Conservation (phyloP, 78 protist genomes). For the Anaeramoeba flamelloides region DNA sequence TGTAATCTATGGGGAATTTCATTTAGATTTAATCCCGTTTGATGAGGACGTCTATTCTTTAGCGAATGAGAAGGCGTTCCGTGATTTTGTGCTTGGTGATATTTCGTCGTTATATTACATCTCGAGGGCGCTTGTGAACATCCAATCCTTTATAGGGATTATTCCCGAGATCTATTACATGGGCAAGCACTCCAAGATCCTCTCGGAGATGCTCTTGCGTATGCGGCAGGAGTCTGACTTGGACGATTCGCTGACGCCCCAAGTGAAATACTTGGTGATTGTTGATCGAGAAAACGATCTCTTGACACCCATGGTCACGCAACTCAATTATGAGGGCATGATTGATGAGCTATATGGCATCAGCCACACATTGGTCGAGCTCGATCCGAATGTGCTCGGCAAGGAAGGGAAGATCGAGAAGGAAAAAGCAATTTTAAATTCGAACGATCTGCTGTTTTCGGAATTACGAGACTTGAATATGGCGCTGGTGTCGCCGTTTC, state of each 20-base stretch:
- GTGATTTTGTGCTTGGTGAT: conserved; percentile 53
- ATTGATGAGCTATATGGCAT: conserved; percentile 67
- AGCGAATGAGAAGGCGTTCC: conserved; percentile 33
- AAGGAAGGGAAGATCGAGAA: too few species aligned
- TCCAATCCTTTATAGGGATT: conserved; percentile 37
- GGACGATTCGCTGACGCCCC: background rate
- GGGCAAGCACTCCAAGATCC: conserved; percentile 40
- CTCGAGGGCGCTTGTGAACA: conserved; percentile 46
- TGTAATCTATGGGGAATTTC: conserved; percentile 15
- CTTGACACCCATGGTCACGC: conserved; percentile 50
- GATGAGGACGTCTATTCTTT: conserved; percentile 68
- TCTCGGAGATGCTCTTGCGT: conserved; percentile 21
- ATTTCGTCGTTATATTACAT: conserved; percentile 24
- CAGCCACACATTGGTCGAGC: too few species aligned
- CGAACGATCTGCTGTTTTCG: too few species aligned
- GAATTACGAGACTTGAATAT: conserved; percentile 22
- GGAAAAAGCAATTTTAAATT: too few species aligned
- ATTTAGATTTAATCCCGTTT: conserved; percentile 53
- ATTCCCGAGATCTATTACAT: conserved; percentile 65
- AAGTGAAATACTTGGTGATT: conserved; percentile 11
- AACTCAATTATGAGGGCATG: conserved; percentile 78
- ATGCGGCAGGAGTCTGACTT: conserved; percentile 25
- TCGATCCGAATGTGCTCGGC: too few species aligned
- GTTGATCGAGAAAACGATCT: conserved; percentile 1
- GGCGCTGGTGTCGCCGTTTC: conserved; percentile 28